Conservation (phyloP, 371 early-diverging fungal genomes). For the Haplosporangium sp. region DNA sequence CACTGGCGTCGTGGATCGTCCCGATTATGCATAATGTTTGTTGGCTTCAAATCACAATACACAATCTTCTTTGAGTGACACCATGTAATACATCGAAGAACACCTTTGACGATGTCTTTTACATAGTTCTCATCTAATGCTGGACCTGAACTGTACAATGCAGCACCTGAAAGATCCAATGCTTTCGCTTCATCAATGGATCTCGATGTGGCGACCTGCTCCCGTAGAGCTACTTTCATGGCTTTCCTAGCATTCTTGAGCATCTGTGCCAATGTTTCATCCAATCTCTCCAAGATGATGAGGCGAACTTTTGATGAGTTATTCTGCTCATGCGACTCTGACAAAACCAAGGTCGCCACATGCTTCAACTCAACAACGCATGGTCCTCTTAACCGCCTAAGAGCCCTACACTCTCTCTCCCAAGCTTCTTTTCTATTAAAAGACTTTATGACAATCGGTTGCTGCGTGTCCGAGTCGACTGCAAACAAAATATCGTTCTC, state of each 20-base stretch:
- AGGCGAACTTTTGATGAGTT: conserved; percentile 45
- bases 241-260: conserved; percentile 53
- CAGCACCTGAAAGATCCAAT: conserved; percentile 37
- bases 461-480: conserved; percentile 49
- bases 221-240: conserved; percentile 47
- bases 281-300: conserved; percentile 42
- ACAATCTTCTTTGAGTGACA: conserved; percentile 51
- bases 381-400: conserved; percentile 43
- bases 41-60: conserved; percentile 51
- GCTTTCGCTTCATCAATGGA: conserved; percentile 10
- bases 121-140: conserved; percentile 45
- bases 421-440: conserved; percentile 48
- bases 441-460: conserved; percentile 53
- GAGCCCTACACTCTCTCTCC: conserved; percentile 49
- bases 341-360: conserved; percentile 46
- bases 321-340: conserved; percentile 49
- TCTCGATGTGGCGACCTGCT: conserved; percentile 17
- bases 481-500: conserved; percentile 50
- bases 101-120: conserved; percentile 42
- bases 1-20: conserved; percentile 52
- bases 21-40: conserved; percentile 55
- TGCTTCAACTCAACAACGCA: conserved; percentile 47
- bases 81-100: conserved; percentile 39
- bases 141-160: conserved; percentile 37
- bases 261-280: conserved; percentile 54